Percentiles rank a stretch among this genome's conserved stretches.
Conservation (phyloP, 2,329 filamentous ascomycete species). For the Botrytis pseudocinerea region DNA sequence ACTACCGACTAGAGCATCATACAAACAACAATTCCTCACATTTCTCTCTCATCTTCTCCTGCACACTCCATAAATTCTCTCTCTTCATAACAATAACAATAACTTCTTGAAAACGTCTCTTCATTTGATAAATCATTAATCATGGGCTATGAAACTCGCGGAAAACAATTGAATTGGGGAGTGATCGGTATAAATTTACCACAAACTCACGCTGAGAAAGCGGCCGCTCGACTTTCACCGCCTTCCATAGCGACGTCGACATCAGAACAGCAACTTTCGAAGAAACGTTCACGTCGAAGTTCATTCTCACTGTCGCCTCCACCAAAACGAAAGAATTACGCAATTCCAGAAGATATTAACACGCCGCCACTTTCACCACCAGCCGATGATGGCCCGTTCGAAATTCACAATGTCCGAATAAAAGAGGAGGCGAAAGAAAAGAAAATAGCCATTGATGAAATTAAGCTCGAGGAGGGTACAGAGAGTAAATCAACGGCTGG, state of each 20-base stretch:
- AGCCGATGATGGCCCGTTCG: conserved; percentile 42
- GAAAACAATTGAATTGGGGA: conserved; percentile 90
- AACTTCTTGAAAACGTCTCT: conserved; percentile 20
- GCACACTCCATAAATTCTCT: not conserved
- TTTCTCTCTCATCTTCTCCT: not conserved
- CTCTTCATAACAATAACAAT: conserved; percentile 10
- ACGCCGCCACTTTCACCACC: conserved; percentile 79
- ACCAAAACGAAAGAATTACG: conserved; percentile 39
- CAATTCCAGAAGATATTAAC: conserved; percentile 19
- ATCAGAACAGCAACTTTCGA: conserved; percentile 49
- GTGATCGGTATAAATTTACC: conserved; percentile 90
- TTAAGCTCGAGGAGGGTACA: not conserved
- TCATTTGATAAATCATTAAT: conserved; percentile 27
- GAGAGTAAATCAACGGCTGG: conserved; percentile 12
- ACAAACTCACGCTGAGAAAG: conserved; percentile 61
- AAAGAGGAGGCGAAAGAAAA: not conserved
- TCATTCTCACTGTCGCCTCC: conserved; percentile 49
- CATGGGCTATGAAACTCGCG: conserved; percentile 97
- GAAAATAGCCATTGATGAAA: not conserved
- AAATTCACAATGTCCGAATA: not conserved
- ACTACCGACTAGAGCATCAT: not conserved
- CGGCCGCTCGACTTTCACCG: conserved; percentile 46
- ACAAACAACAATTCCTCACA: not conserved
- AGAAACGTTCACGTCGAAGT: conserved; percentile 73
- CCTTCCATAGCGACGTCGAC: conserved; percentile 35